These are phyloP conservation scores for Gamarada debralockiae DNA, from an alignment of 495 filamentous ascomycete species.

Conservation along the genomic window DNA sequence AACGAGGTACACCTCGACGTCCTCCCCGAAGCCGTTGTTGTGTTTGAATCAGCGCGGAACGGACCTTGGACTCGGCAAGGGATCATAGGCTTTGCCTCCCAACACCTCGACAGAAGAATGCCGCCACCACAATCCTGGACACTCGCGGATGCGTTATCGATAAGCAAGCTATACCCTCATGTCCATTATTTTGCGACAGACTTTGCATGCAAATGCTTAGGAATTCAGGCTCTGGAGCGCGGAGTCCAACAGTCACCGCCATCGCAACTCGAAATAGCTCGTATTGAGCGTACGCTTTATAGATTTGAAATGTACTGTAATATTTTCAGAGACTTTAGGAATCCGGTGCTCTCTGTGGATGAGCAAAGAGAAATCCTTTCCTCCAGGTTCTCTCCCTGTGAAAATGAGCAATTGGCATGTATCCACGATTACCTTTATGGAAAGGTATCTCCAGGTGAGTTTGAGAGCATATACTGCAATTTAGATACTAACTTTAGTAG, in stretches of 20 bases:
- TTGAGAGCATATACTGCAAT: neutral
- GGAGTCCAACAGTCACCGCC: neutral
- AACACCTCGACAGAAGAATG: neutral
- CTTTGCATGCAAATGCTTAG: neutral
- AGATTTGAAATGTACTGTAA: constrained; percentile 16
- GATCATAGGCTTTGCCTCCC: neutral
- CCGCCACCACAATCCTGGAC: neutral
- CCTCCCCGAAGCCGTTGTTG: constrained; percentile 9
- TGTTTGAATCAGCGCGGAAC: neutral
- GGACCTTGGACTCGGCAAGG: neutral
- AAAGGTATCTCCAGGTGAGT: constrained; percentile 2
- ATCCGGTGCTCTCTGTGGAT: neutral
- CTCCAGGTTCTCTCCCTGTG: constrained; percentile 8
- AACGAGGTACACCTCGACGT: constrained; percentile 2
- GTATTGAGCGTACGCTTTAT: constrained; percentile 14
- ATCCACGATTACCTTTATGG: constrained; percentile 3
- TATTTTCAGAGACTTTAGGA: constrained; percentile 2
- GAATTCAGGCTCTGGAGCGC: neutral
- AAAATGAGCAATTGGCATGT: constrained; percentile 10
- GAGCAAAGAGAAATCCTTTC: neutral
- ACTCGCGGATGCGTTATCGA: neutral
- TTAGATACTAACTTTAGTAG: constrained; percentile 1
- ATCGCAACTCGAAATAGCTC: constrained; percentile 7
- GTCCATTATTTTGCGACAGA: constrained; percentile 4
- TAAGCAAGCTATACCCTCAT: constrained; percentile 7